Base-by-base conservation (phyloP, 164 flowering plant genomes). In the Euptelea pleiosperma region DNA sequence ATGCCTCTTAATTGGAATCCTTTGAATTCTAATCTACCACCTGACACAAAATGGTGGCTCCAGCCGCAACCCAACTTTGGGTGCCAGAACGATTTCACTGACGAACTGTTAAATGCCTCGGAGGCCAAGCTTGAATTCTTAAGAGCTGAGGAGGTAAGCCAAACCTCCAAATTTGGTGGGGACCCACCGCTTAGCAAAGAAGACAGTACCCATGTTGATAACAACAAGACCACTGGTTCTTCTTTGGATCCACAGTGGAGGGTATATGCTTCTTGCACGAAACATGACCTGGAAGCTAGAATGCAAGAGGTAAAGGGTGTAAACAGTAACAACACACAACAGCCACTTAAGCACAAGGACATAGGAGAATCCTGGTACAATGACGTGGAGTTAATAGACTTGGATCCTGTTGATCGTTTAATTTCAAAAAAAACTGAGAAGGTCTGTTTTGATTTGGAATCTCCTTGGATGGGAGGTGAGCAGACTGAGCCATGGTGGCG, bases 401-500 rank as follows among this genome's bases (percentile, higher is more conserved):
- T 70, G 50, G 71, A 81, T 25, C 42, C 63, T 28, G n/a, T 53
- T 43, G 61, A 62, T 26, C 46, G 10, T 45, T 51, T 39, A 12
- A 55, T 44, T 18, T 56, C 50, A 42, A 63, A 72, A 40, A 54
- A 58, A 40, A 6, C 68, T 0, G 53, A 69, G 50, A 72, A 74
- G 62, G 31, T 52, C 46, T 56, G 49, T 47, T 68, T 66, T 64
- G 78, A 71, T 31, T 29, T 40, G 39, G 79, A 65, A 28, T 55
- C 73, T 2, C 57, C 72, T 30, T 71, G 73, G 83, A 63, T 61
- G 53, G 73, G 64, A 65, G 34, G 62, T 69, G 71, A 68, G 65
- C 77, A 69, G 68, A 52, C 63, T 24, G 81, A 68, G 42, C 82
- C 79, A 24, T 74, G 84, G 84, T 79, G 82, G 84, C 74, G 72